Percentiles rank a stretch among this genome's conserved stretches.
These are phyloP conservation scores for Pythium myriotylum DNA, from an alignment of 352 stramenopile genomes.

Conservation along the genomic window DNA sequence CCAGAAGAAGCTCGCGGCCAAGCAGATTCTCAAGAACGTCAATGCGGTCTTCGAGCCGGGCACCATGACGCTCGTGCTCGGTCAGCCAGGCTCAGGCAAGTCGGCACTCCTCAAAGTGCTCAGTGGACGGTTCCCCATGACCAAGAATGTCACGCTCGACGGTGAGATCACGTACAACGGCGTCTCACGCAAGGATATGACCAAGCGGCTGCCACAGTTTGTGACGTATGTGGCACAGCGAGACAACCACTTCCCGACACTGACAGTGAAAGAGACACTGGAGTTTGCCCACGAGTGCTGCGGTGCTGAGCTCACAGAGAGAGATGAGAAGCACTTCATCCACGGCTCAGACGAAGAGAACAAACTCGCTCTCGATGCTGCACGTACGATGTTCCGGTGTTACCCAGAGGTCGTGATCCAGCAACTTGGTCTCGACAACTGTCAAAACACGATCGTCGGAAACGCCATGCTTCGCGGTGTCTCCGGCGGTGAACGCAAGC, in stretches of 20 bases:
- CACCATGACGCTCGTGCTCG: slow-evolving; percentile 33
- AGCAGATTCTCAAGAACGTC: slow-evolving; percentile 33
- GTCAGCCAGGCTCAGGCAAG: slow-evolving; percentile 28
- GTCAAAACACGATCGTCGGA: slow-evolving; percentile 62
- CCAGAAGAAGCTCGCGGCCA: slow-evolving; percentile 20
- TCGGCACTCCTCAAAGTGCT: slow-evolving; percentile 63
- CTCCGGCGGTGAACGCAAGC: slow-evolving; percentile 67
- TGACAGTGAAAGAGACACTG: slow-evolving; percentile 37
- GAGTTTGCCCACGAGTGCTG: slow-evolving; percentile 32
- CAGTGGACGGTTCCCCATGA: slow-evolving; percentile 48
- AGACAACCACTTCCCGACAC: slow-evolving; percentile 33
- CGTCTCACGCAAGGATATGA: slow-evolving; percentile 28
- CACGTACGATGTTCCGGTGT: slow-evolving; percentile 19
- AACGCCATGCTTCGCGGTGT: slow-evolving; percentile 56
- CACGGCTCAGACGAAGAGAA: slow-evolving; percentile 35
- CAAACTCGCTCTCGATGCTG: slow-evolving; percentile 18
- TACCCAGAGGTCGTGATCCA: slow-evolving; percentile 41
- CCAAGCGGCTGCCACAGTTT: slow-evolving; percentile 49
- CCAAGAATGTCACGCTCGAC: slow-evolving; percentile 42
- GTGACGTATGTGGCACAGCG: slow-evolving; percentile 43
- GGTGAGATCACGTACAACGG: slow-evolving; percentile 62
- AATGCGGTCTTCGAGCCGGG: slow-evolving; percentile 35
- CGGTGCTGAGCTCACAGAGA: slow-evolving; percentile 17
- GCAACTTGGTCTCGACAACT: slow-evolving; percentile 39
- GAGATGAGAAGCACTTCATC: slow-evolving; percentile 36